Base-by-base conservation (phyloP, 2,329 filamentous ascomycete genomes). In the Bipolaris cookei region DNA sequence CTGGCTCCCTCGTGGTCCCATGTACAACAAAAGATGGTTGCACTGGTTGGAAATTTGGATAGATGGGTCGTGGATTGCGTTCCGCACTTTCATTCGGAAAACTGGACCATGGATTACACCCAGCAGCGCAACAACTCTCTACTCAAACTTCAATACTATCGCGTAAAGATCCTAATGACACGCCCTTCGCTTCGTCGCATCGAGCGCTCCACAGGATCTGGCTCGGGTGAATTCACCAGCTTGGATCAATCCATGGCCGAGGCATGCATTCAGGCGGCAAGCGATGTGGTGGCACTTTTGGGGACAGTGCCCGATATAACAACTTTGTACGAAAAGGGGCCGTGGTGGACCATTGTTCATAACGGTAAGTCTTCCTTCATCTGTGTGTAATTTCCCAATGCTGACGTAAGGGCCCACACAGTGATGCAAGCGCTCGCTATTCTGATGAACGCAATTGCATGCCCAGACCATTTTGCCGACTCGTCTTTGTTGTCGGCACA, bases 281-380 rank as follows among this genome's bases (percentile, higher is more conserved):
- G 64, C 44, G 57, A 61, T 6, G 57, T 77, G 16, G 49, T 73
- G 0, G 58, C 63, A 5, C 46, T 77, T 0, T 54, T 78, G 2
- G 73, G 72, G 1, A 59, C 64, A 10, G 53, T 64, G 23, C 48
- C 65, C 1, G 54, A 71, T 48, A 50, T 49, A 1, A 23, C 18
- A 3, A 25, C 37, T 14, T n/a, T 67, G 1, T 65, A 67, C 25
- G 43, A 58, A 21, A 53, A 45, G 18, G 64, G 63, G 7, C 76
- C 76, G 8, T 78, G 76, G 76, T 78, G 75, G 74, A 72, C 62
- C 28, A 60, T 76, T 3, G 56, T 77, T n/a, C 64, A 67, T 20
- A 63, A 65, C 11, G 58, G 60, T 63, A 48, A 6, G 58, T 53
- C 8, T 3, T 3, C 4, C 10, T 16, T 30, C 28, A 4, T 7